A percentile compares a stretch with the other conserved stretches of the same genome.
Conservation (phyloP, 1,284 basidiomycete species). For the Stereum hirsutum region DNA sequence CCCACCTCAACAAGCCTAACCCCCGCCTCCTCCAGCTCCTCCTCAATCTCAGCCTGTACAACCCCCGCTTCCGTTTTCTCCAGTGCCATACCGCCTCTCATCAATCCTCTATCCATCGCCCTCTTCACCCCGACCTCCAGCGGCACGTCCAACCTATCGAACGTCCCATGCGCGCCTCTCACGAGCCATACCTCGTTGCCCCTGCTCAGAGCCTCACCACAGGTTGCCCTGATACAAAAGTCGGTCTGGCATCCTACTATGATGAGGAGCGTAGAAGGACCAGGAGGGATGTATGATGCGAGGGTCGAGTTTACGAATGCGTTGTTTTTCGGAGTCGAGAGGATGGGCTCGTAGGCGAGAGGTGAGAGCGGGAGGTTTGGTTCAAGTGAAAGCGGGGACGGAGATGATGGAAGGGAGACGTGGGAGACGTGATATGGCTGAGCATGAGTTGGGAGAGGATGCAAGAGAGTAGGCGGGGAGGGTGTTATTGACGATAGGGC, state of each 20-base stretch:
- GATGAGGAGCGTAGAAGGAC: constrained; percentile 53
- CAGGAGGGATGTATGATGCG: constrained; percentile 32
- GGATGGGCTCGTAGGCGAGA: constrained; percentile 35
- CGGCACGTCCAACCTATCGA: constrained; percentile 52
- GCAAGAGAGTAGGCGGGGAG: too few species aligned
- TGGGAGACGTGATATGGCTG: too few species aligned
- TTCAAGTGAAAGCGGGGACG: too few species aligned
- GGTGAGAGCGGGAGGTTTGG: too few species aligned
- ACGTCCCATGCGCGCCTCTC: constrained; percentile 53
- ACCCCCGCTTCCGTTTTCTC: constrained; percentile 39
- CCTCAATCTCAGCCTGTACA: constrained; percentile 37
- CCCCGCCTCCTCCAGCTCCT: constrained; percentile 55
- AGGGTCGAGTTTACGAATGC: constrained; percentile 52
- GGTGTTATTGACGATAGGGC: too few species aligned
- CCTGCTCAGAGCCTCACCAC: constrained; percentile 44
- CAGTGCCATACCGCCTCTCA: too few species aligned
- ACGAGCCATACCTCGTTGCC: constrained; percentile 60
- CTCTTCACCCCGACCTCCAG: constrained; percentile 44
- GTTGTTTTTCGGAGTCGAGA: constrained; percentile 65
- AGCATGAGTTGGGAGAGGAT: too few species aligned
- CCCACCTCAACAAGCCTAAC: constrained; percentile 59
- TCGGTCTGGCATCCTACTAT: constrained; percentile 62
- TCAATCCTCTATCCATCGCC: too few species aligned
- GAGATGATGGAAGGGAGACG: too few species aligned
- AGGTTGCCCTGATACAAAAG: constrained; percentile 57